Evolutionary conservation across 192 early-diverging fungal genomes (phyloP).

Genomic region (Ramicandelaber brevisporus): DNA sequence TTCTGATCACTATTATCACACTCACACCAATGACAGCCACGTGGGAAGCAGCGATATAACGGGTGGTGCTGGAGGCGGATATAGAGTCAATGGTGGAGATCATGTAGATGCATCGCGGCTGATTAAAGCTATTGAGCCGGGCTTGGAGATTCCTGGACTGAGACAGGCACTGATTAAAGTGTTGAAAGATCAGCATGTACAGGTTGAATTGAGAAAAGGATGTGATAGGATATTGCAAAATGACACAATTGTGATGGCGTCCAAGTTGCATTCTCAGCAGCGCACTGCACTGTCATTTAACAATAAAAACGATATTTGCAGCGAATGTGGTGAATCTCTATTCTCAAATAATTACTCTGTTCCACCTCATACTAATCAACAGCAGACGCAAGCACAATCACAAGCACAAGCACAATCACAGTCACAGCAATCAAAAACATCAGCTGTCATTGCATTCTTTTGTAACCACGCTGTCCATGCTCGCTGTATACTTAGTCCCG

Average conservation of each 20-base stretch:
- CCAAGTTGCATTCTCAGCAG: slow-evolving; percentile 34
- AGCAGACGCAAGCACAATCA: slow-evolving; percentile 9
- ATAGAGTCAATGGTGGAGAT: too few species aligned
- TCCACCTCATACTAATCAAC: slow-evolving; percentile 3
- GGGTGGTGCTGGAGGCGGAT: too few species aligned
- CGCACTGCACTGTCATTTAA: slow-evolving; percentile 30
- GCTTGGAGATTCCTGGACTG: slow-evolving; percentile 55
- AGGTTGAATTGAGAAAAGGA: slow-evolving; percentile 71
- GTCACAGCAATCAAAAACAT: too few species aligned
- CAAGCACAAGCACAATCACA: slow-evolving; percentile 9
- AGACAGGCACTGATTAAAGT: slow-evolving; percentile 64
- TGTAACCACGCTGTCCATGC: slow-evolving; percentile 80
- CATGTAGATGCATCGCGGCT: slow-evolving; percentile 64
- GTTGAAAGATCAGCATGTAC: slow-evolving; percentile 73
- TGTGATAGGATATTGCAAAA: slow-evolving; percentile 73
- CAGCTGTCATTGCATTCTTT: slow-evolving; percentile 61
- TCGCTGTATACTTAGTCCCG: slow-evolving; percentile 41
- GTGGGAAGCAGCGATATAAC: too few species aligned
- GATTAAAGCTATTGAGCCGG: slow-evolving; percentile 54
- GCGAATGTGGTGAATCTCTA: slow-evolving; percentile 18
- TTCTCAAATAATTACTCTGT: slow-evolving; percentile 5
- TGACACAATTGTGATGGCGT: slow-evolving; percentile 60
- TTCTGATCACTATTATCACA: too few species aligned
- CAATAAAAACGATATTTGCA: slow-evolving; percentile 14
- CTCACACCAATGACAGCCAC: too few species aligned